These are phyloP conservation scores for Sporopachydermia cereana DNA, from an alignment of 1,139 yeast genomes.

Conservation along the genomic window DNA sequence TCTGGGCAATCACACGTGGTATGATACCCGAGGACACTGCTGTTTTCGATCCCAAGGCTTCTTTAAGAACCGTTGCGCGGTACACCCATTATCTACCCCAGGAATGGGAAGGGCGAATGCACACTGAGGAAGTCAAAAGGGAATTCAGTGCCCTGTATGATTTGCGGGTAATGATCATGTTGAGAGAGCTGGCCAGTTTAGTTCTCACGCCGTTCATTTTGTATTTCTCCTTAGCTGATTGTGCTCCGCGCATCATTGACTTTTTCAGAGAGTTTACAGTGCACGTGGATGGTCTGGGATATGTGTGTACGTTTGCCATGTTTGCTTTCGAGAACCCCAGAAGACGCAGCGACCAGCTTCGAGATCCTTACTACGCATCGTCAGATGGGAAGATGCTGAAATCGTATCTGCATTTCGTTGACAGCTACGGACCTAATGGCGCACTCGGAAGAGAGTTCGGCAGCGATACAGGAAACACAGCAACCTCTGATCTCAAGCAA, in stretches of 20 bases:
- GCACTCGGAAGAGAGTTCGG: neutral
- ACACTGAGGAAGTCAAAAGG: constrained; percentile 68
- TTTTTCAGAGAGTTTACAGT: constrained; percentile 82
- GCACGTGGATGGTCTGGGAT: constrained; percentile 89
- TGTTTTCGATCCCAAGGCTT: constrained; percentile 85
- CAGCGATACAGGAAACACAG: neutral
- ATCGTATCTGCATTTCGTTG: constrained; percentile 77
- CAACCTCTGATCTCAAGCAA: neutral
- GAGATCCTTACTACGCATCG: constrained; percentile 34
- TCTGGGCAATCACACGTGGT: constrained; percentile 62
- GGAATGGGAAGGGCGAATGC: constrained; percentile 76
- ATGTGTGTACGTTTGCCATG: constrained; percentile 90
- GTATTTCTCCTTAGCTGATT: constrained; percentile 69
- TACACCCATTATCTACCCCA: constrained; percentile 85
- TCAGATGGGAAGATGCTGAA: constrained; percentile 87
- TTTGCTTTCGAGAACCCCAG: constrained; percentile 63
- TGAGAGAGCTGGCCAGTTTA: constrained; percentile 72
- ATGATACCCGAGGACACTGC: constrained; percentile 49
- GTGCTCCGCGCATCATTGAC: constrained; percentile 68
- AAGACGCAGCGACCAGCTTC: constrained; percentile 23
- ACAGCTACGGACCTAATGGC: constrained; percentile 45
- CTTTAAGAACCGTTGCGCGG: constrained; percentile 64
- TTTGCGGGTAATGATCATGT: constrained; percentile 55
- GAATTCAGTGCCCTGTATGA: constrained; percentile 77
- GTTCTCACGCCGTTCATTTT: constrained; percentile 77